These are phyloP conservation scores for Malassezia nana DNA, from an alignment of 1,284 basidiomycete genomes.

Conservation along the genomic window DNA sequence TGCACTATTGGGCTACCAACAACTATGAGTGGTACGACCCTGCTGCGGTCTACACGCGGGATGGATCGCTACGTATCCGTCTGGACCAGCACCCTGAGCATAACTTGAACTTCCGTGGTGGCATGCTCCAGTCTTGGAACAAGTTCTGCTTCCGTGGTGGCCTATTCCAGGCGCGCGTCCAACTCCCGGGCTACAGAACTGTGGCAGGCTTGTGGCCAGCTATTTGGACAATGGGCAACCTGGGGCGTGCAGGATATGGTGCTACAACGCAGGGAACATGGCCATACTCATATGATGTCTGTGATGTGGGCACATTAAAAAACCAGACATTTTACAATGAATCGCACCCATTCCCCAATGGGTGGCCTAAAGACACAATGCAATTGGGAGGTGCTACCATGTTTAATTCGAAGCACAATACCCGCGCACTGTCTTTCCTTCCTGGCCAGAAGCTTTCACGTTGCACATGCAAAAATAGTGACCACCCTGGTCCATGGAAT, in stretches of 20 bases:
- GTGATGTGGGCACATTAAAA: conserved; percentile 71
- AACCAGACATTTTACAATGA: conserved; percentile 48
- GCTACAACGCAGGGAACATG: conserved; percentile 58
- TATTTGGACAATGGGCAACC: conserved; percentile 78
- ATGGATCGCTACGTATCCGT: conserved; percentile 71
- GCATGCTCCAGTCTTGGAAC: conserved; percentile 59
- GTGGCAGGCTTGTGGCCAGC: conserved; percentile 59
- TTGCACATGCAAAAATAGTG: conserved; percentile 65
- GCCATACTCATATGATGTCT: conserved; percentile 60
- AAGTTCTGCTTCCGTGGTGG: conserved; percentile 92
- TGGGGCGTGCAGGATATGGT: conserved; percentile 45
- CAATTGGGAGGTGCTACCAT: conserved; percentile 4
- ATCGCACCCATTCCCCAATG: not conserved
- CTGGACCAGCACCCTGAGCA: conserved; percentile 51
- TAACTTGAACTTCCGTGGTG: conserved; percentile 58
- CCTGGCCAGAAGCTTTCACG: conserved; percentile 63
- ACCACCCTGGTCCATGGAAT: conserved; percentile 77
- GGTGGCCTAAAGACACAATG: not conserved
- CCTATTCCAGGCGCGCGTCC: conserved; percentile 66
- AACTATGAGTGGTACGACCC: conserved; percentile 59
- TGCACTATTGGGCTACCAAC: conserved; percentile 60
- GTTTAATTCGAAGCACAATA: conserved; percentile 30
- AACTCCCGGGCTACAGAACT: conserved; percentile 65
- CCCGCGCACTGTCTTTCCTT: conserved; percentile 51
- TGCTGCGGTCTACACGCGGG: conserved; percentile 63